These are phyloP conservation scores for Aspergillus nanangensis DNA, from an alignment of 495 filamentous ascomycete species.

Conservation along the genomic window DNA sequence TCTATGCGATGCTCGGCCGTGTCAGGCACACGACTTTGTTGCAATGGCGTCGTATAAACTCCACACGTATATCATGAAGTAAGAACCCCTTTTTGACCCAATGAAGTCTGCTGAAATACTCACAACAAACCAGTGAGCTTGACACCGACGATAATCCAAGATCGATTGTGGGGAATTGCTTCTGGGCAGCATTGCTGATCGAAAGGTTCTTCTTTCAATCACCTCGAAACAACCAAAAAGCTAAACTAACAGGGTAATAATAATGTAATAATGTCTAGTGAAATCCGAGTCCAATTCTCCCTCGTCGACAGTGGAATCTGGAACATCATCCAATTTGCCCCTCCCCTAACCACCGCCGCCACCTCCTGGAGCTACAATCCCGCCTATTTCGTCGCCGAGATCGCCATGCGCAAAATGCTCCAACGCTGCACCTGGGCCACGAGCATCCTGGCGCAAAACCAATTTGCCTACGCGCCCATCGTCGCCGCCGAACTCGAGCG, in stretches of 20 bases:
- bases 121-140: neutral
- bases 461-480: neutral
- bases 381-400: conserved; percentile 4
- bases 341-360: no score
- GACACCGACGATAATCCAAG: neutral
- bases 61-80: conserved; percentile 3
- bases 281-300: neutral
- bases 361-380: no score
- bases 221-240: no score
- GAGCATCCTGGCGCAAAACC: neutral
- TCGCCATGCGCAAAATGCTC: conserved; percentile 4
- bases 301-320: neutral
- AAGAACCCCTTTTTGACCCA: no score
- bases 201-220: neutral
- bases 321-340: neutral
- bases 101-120: no score
- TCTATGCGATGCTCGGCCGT: conserved; percentile 1
- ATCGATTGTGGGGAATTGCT: neutral
- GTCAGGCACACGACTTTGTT: conserved; percentile 5
- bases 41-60: conserved; percentile 3
- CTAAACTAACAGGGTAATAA: no score
- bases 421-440: conserved; percentile 3
- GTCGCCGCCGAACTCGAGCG: conserved; percentile 4
- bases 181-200: neutral
- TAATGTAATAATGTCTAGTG: neutral